These are phyloP conservation scores for Tetrahymena elliotti DNA, from an alignment of 73 alveolate species.

Conservation along the genomic window DNA sequence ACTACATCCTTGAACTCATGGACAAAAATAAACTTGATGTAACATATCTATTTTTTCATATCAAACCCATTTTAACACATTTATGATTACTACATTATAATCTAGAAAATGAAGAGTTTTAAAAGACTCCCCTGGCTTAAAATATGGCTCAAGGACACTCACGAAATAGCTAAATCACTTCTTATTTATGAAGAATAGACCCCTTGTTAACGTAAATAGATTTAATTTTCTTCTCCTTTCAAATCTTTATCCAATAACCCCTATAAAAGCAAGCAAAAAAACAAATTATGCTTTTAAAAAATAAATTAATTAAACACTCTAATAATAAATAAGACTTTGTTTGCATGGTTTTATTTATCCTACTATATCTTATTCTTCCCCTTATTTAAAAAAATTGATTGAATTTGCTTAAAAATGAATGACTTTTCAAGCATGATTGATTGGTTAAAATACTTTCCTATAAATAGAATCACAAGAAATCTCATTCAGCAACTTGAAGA, in stretches of 20 bases:
- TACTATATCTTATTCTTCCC: no score
- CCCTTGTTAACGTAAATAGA: not conserved
- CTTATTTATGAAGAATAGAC: not conserved
- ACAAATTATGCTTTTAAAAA: no score
- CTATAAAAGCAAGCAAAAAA: no score
- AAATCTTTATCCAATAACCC: no score
- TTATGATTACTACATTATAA: not conserved
- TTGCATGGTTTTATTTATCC: no score
- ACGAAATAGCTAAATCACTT: not conserved
- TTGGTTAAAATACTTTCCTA: not conserved
- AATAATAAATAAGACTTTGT: no score
- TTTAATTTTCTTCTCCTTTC: no score
- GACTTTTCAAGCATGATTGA: not conserved
- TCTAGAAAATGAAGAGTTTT: not conserved
- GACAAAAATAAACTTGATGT: not conserved
- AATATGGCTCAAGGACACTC: not conserved
- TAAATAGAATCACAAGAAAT: not conserved
- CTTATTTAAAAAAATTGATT: not conserved
- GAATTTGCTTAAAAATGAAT: no score
- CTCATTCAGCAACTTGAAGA: not conserved
- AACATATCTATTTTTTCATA: not conserved
- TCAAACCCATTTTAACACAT: not conserved
- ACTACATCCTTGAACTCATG: not conserved
- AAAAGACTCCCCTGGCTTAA: not conserved
- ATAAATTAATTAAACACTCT: no score